Base-by-base conservation (phyloP, 495 filamentous ascomycete species). In the Geoglossum glabrum region DNA sequence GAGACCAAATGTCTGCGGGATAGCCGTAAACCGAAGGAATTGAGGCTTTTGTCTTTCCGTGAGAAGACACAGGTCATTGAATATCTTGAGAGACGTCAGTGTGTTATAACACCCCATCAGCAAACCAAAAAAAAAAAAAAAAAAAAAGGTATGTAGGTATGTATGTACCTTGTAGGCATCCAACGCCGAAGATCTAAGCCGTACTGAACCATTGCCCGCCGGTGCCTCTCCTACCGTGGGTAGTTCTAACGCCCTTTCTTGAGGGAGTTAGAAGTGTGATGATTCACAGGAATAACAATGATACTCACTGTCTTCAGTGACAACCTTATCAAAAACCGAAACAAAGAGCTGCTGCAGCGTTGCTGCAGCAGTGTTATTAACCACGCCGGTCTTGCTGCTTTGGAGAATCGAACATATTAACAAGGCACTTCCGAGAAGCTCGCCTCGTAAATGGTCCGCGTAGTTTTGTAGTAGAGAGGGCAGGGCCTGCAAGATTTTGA, bases 401-500 rank as follows among this genome's bases (percentile, higher is more conserved):
- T 96, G 89, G 47, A 98, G 67, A 51, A 84, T 84, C 36, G 88
- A 89, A 68, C 92, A 97, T 67, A 95, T 85, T 65, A 93, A 85
- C 61, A 98, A 73, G 2, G 85, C 81, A 27, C 77, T 85, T 33
- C 82, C 83, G 38, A 97, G 75, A 17, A 95, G 75, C 54, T 90
- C 84, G 2, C 85, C 87, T 55, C 81, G 80, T 28, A 98, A 69
- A 46, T 90, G 84, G 57, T 78, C 77, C 0, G 86, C 81, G 71
- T 96, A 97, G 66, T 92, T 92, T 61, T 96, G 89, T 8, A 96
- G 71, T 38, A 98, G 65, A 0, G 88, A 84, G n/a, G 93, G 92
- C 31, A 98, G 72, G 0, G 89, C 86, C 66, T 98, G 92, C 19
- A 98, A 73, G 30, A 97, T 93, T 70, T 96, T 98, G 54, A 98